Conservation (phyloP, 257 asterid species). For the Plantago major region DNA sequence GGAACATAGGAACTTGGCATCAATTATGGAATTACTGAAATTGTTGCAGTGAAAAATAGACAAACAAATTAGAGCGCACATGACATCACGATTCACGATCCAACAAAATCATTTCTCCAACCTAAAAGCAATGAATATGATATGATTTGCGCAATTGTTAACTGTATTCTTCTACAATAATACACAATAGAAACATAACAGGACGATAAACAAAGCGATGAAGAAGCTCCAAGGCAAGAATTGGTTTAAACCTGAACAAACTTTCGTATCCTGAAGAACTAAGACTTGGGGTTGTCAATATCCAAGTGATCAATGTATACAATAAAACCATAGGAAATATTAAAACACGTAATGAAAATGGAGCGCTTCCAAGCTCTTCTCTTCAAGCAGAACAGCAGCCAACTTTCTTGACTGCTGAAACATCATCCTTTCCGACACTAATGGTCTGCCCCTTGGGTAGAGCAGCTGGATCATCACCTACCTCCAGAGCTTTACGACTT, state of each 20-base stretch:
- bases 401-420: slow-evolving; percentile 2
- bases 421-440: slow-evolving; percentile 2
- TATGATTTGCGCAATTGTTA: too few species aligned
- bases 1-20: too few species aligned
- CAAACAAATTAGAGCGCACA: too few species aligned
- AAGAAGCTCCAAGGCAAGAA: not conserved
- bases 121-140: too few species aligned
- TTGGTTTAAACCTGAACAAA: slow-evolving; percentile 1
- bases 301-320: slow-evolving; percentile 9
- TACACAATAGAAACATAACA: too few species aligned
- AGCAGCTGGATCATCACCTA: slow-evolving; percentile 11
- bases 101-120: too few species aligned
- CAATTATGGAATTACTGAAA: too few species aligned
- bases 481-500: slow-evolving; percentile 7
- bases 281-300: not conserved
- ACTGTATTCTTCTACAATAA: too few species aligned
- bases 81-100: too few species aligned
- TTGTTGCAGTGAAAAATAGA: too few species aligned
- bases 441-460: slow-evolving; percentile 9
- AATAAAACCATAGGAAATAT: slow-evolving; percentile 1
- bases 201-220: too few species aligned
- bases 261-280: slow-evolving; percentile 4
- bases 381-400: slow-evolving; percentile 10
- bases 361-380: not conserved
- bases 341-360: not conserved